Conservation (phyloP, 75 land plant genomes). For the Chamaecyparis obtusa region DNA sequence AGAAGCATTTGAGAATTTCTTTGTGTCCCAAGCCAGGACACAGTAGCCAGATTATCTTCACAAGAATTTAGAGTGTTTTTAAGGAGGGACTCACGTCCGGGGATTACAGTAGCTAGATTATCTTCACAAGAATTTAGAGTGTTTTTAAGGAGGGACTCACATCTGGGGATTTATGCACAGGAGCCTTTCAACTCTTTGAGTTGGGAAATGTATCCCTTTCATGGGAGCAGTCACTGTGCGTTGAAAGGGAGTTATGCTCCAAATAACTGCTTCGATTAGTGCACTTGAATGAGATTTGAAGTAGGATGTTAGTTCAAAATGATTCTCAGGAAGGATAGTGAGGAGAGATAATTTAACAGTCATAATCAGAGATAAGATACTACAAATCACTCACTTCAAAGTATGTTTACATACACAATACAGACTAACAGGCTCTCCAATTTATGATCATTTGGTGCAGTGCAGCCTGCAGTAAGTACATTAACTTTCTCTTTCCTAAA, state of each 20-base stretch:
- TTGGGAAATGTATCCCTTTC: too few species aligned
- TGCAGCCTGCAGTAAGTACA: neutral
- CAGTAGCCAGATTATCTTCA: neutral
- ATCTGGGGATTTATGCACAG: neutral
- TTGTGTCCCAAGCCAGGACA: neutral
- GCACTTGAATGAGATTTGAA: neutral
- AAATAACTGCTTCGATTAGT: too few species aligned
- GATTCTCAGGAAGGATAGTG: neutral
- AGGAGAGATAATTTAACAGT: neutral
- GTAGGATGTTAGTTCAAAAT: neutral
- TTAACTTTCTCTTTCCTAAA: neutral
- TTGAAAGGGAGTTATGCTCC: neutral
- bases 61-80: neutral
- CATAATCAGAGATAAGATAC: neutral
- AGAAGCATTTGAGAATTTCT: neutral
- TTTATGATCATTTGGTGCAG: neutral
- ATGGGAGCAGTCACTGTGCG: neutral
- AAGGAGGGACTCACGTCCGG: neutral
- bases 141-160: neutral
- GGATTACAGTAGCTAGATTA: neutral
- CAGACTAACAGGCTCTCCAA: neutral
- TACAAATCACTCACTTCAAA: neutral
- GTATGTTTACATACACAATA: neutral
- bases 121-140: neutral
- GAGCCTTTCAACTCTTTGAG: too few species aligned